Evolutionary conservation across 768 basidiomycete genomes (phyloP), one percentile per base, ranked within the genome.

Genomic region (Glaciozyma antarctica): DNA sequence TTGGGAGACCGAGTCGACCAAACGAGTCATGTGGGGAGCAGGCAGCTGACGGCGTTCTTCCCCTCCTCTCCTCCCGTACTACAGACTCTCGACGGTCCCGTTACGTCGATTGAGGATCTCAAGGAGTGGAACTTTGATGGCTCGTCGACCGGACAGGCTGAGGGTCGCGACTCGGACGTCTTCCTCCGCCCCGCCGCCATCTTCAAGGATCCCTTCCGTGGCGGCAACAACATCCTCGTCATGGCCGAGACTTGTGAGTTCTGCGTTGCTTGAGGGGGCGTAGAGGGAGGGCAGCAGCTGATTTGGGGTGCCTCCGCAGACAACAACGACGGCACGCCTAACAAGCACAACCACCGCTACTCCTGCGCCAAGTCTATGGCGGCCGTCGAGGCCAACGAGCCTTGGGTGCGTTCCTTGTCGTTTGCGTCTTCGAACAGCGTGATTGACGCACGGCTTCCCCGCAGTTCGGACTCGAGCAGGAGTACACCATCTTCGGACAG

Each of bases 41-140:
- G 21, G 16, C 19, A 45, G 12, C 60, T 56, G 32, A 34, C 9
- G 47, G 26, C 49, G 43, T 26, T 21, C 58, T 19, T 17, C 54
- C 12, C 60, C 63, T 53, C 60, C 43, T 21, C 64, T 38, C 64
- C 17, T 63, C 59, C 54, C 62, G 32, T 45, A 65, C 47, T 62
- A 28, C 75, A 92, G 93, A 97, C 94, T 69, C 84, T 93, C 76
- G 78, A 82, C 78, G 86, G 88, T 78, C 85, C 87, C 76, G 84
- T 92, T 74, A 87, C 85, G 68, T 86, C 89, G 77, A 86, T 99
- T 73, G 84, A 84, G 73, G 84, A 90, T 74, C 88, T 98, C 72
- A 91, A 94, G 74, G 84, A 89, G 77, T 99, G 94, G 94, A 94
- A 98, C 81, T 99, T 99, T 76, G 94, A 99, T 77, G 94, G 94